Conservation (phyloP, 2,329 filamentous ascomycete species). For the Ophiognomonia clavigignenti-juglandacearum region DNA sequence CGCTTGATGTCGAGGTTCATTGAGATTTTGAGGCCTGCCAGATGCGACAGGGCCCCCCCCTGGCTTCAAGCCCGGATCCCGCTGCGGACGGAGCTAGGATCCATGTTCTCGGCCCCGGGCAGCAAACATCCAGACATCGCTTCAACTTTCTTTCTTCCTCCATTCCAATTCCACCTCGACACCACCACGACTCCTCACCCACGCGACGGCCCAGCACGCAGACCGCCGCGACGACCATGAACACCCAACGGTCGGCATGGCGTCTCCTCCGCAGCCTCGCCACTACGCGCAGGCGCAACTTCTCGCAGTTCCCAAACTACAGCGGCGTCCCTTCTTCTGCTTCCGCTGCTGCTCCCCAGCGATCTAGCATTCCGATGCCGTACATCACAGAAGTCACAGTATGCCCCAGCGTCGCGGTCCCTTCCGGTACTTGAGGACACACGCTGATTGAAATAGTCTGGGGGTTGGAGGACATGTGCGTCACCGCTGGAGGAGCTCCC, state of each 20-base stretch:
- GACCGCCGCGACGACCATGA: constrained; percentile 30
- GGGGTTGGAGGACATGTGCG: constrained; percentile 74
- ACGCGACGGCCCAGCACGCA: not conserved
- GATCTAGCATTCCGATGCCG: constrained; percentile 48
- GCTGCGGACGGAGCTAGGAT: no score
- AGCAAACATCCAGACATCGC: no score
- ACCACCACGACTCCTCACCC: not conserved
- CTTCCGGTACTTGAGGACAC: not conserved
- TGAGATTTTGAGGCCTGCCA: no score
- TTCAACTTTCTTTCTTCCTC: no score
- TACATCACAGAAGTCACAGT: constrained; percentile 55
- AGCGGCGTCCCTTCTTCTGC: constrained; percentile 18
- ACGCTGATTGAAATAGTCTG: constrained; percentile 49
- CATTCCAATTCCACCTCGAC: not conserved
- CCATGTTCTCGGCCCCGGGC: no score
- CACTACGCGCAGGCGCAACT: constrained; percentile 31
- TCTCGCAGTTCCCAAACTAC: constrained; percentile 37
- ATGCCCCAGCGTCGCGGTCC: constrained; percentile 20
- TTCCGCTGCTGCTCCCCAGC: constrained; percentile 21
- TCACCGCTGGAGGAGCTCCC: constrained; percentile 17
- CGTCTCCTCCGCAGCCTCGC: constrained; percentile 31
- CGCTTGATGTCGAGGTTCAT: no score
- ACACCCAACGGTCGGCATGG: constrained; percentile 28
- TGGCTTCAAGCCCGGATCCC: no score
- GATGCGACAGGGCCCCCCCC: no score